Base-by-base conservation (phyloP, 1,284 basidiomycete species). In the Cutaneotrichosporon sp. region DNA sequence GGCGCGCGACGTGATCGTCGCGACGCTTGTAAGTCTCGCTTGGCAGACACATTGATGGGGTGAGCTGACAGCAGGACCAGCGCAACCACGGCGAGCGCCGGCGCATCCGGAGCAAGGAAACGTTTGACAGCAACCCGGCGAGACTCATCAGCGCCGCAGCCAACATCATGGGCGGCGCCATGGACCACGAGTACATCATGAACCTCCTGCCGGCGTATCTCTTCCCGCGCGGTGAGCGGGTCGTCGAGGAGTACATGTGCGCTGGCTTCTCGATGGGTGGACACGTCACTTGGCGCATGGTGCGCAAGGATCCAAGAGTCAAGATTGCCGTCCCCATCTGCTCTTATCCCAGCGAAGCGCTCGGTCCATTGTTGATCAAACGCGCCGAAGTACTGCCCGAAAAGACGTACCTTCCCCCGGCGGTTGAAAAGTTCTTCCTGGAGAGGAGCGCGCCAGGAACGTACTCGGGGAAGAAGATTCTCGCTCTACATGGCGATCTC, bases 161-260 rank as follows among this genome's bases (percentile, higher is more conserved):
- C 56, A 58, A 47, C 42, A 32, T 60, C 16, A 30, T 52, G 11
- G 62, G 65, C 46, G 66, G 63, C 7, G 38, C 38, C 8, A 61
- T 64, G 34, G 93, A 96, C 72, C 85, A 92, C 9, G 88, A 88
- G 0, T 88, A 89, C 78, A 76, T 96, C 62, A 88, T 94, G 68
- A 90, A 94, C 76, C 89, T 91, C 72, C 82, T 96, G 4, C 86
- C 88, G 0, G 75, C 87, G 1, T 90, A 89, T 75, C 78, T 96
- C n/a, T 96, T 89, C 74, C 91, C 91, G 0, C 72, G 81, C 26
- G 86, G 82, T 13, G 88, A 92, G 68, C 83, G 86, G 11, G 76
- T 72, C 4, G 85, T 96, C 49, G 83, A 81, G 5, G 83, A 87
- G 64, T 95, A 88, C 87, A 86, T 87, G 38, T 73, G 79, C 11